Evolutionary conservation across 805 yeast genomes (phyloP), one percentile per base, ranked within the genome.

Genomic region (Kazachstania taianensis): DNA sequence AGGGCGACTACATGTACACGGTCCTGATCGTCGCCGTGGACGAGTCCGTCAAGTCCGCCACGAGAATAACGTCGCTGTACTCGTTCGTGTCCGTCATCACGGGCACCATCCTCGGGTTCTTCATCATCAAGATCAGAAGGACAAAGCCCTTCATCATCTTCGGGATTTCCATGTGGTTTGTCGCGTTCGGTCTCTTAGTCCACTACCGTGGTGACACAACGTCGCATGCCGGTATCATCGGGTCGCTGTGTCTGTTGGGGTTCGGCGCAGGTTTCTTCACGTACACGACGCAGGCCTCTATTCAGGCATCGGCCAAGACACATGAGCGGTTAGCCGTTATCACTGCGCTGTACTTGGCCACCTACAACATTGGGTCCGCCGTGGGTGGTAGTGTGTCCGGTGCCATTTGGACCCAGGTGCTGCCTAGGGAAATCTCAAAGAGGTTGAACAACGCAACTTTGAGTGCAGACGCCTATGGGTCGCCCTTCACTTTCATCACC

Each of bases 221-320:
- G 37, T 55, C 59, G 26, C 51, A 57, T 28, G 66, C 75, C 16
- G 85, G 84, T 44, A 63, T 79, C 38, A 72, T 81, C 52, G 86
- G 79, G 10, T 72, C 78, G 5, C 65, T 73, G 43, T 70, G 77
- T 50, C 49, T 80, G 13, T 55, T 77, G 42, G 86, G 87, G 45
- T 69, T 80, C 40, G 86, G 83, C 46, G 82, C 81, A 29, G 83
- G 83, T 15, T 72, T 78, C 55, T 75, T 78, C 63, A 73, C 82
- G 10, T 77, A 75, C 47, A 67, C 79, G 4, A 65, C 75, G 7
- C 81, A 74, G 50, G 77, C 74, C 4, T 69, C 80, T 20, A 69
- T 76, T 41, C 77, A 74, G 49, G 63, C 82, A 0, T 63, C 72
- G 39, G 69, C 76, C 16, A 66, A 63, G 42, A 36, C 44, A 14